These are phyloP conservation scores for Ganoderma boninense DNA, from an alignment of 1,284 basidiomycete genomes.

Conservation along the genomic window DNA sequence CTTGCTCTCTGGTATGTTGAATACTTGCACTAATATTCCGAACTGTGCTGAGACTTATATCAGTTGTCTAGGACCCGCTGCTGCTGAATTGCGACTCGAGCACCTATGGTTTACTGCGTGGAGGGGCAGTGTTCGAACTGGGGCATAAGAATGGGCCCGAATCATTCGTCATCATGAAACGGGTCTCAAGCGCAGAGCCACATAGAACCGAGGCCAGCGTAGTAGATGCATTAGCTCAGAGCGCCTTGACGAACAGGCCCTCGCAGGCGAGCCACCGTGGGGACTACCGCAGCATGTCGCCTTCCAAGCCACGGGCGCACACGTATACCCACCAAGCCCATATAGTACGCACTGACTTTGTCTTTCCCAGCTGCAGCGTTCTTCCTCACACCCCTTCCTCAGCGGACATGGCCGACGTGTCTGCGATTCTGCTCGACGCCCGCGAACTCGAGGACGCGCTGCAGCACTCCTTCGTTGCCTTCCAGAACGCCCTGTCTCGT, in stretches of 20 bases:
- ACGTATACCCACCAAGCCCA: not conserved
- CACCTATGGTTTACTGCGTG: not conserved
- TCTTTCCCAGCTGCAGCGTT: not conserved
- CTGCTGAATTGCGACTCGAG: not conserved
- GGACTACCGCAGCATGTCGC: slow-evolving; percentile 5
- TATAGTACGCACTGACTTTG: no score
- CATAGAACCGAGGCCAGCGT: no score
- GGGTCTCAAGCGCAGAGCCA: no score
- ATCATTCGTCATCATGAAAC: no score
- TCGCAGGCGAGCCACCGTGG: not conserved
- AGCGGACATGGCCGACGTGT: not conserved
- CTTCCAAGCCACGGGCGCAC: not conserved
- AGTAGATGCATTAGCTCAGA: no score
- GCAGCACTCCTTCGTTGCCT: not conserved
- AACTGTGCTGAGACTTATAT: no score
- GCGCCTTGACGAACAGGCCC: no score
- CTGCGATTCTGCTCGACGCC: not conserved
- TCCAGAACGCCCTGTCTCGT: not conserved
- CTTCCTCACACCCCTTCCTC: not conserved
- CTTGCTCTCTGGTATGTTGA: no score
- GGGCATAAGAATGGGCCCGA: no score
- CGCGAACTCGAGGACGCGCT: not conserved
- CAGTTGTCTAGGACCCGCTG: no score
- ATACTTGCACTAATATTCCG: no score
- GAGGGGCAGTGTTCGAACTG: not conserved